These are phyloP conservation scores for Gymnopus androsaceus DNA, from an alignment of 1,284 basidiomycete species.

Conservation along the genomic window DNA sequence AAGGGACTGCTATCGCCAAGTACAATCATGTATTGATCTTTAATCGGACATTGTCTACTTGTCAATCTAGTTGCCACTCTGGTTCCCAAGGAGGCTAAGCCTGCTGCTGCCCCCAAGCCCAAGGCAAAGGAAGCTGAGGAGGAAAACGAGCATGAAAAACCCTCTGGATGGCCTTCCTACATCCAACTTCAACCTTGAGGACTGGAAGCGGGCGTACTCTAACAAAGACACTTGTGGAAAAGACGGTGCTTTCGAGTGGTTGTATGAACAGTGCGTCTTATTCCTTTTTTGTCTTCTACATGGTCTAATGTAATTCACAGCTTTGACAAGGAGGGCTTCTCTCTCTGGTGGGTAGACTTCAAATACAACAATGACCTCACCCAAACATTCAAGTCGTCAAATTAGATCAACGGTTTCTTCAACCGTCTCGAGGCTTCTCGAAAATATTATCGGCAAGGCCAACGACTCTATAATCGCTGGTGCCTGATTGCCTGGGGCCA, in stretches of 20 bases:
- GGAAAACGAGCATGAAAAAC: conserved; percentile 73
- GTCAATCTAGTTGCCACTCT: conserved; percentile 64
- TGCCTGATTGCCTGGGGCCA: conserved; percentile 82
- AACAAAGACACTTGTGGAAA: conserved; percentile 91
- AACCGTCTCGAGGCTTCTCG: conserved; percentile 94
- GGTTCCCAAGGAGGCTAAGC: conserved; percentile 42
- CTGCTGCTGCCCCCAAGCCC: conserved; percentile 55
- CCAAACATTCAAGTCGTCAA: conserved; percentile 88
- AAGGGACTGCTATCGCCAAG: conserved; percentile 74
- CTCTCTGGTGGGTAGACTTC: too few species aligned
- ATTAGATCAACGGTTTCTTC: conserved; percentile 93
- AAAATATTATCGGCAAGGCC: conserved; percentile 88
- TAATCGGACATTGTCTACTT: conserved; percentile 24
- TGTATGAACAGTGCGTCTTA: conserved; percentile 79
- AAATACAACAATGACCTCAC: conserved; percentile 97
- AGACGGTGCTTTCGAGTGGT: conserved; percentile 83
- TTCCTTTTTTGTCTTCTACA: conserved; percentile 13
- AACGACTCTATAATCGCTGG: conserved; percentile 78
- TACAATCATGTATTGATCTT: conserved; percentile 54
- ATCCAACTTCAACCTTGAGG: conserved; percentile 92
- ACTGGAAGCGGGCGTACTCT: conserved; percentile 98
- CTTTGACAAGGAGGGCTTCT: conserved; percentile 91
- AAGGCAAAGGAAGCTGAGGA: conserved; percentile 57
- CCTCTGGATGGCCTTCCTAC: conserved; percentile 92
- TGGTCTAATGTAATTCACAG: conserved; percentile 49